These are phyloP conservation scores for Coemansia sp. DNA, from an alignment of 192 early-diverging fungal genomes.

Conservation along the genomic window DNA sequence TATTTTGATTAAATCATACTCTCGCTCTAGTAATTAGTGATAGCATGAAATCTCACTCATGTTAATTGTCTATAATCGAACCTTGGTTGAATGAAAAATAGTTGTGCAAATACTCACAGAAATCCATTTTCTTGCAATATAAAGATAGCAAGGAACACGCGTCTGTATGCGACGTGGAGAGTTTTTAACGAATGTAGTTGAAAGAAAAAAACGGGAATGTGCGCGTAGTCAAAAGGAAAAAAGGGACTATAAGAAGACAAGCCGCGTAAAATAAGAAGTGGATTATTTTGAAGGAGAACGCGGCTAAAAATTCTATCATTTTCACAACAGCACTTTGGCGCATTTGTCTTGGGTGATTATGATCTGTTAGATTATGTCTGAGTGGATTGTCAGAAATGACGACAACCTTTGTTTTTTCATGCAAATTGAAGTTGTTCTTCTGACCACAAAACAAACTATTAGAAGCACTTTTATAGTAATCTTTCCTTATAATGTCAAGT, in stretches of 20 bases:
- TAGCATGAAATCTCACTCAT: not conserved
- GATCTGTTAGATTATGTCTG: not conserved
- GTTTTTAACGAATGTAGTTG: not conserved
- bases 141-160: slow-evolving; percentile 1
- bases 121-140: slow-evolving; percentile 17
- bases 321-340: not conserved
- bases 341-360: not conserved
- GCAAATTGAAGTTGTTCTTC: not conserved
- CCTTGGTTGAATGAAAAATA: not conserved
- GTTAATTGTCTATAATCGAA: no score
- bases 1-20: not conserved
- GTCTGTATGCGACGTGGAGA: not conserved
- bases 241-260: not conserved
- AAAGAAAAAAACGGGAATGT: slow-evolving; percentile 1
- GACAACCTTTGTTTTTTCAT: not conserved
- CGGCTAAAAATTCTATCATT: not conserved
- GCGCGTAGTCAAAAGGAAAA: not conserved
- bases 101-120: slow-evolving; percentile 16
- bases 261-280: not conserved
- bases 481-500: slow-evolving; percentile 12
- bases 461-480: not conserved
- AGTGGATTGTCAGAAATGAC: not conserved
- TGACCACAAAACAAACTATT: no score
- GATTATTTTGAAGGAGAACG: not conserved
- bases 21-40: not conserved